phyloP scores from a whole-genome alignment of 2,329 filamentous ascomycete species.

The Colletotrichum euphorbiae region DNA sequence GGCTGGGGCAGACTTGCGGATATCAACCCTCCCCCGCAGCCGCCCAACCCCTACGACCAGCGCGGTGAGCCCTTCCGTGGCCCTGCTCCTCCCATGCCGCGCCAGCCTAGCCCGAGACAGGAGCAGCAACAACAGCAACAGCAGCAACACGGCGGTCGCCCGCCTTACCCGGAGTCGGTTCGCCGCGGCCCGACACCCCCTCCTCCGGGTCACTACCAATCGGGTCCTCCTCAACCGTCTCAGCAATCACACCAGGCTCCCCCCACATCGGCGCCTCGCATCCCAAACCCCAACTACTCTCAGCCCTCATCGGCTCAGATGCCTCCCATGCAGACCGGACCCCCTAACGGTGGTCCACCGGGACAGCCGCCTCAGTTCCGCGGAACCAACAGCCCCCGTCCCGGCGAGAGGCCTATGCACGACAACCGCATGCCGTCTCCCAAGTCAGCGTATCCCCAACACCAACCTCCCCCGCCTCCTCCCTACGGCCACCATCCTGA shows the following conservation, averaged over 20 bases:
- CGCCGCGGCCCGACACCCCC: slow-evolving; percentile 67
- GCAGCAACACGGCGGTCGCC: slow-evolving; percentile 49
- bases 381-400: slow-evolving; percentile 78
- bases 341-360: slow-evolving; percentile 56
- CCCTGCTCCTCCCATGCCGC: slow-evolving; percentile 73
- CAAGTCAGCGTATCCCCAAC: slow-evolving; percentile 85
- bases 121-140: slow-evolving; percentile 67
- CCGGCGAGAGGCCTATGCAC: slow-evolving; percentile 83
- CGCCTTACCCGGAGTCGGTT: slow-evolving; percentile 46
- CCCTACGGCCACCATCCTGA: slow-evolving; percentile 80
- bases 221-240: slow-evolving; percentile 63
- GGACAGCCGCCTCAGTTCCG: slow-evolving; percentile 78
- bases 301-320: slow-evolving; percentile 57
- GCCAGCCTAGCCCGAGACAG: slow-evolving; percentile 81
- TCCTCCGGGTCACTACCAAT: slow-evolving; percentile 61
- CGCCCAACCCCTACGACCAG: slow-evolving; percentile 84
- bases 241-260: slow-evolving; percentile 56
- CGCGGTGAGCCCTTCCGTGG: slow-evolving; percentile 76
- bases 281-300: slow-evolving; percentile 70
- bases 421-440: slow-evolving; percentile 93
- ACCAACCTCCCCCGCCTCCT: slow-evolving; percentile 63
- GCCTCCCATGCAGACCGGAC: slow-evolving; percentile 51
- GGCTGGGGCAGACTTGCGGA: slow-evolving; percentile 78
- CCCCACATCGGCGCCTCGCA: slow-evolving; percentile 60
- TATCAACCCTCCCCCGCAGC: slow-evolving; percentile 80